Evolutionary conservation across 2,329 filamentous ascomycete species (phyloP).

Genomic region (Paecilomyces variotii): DNA sequence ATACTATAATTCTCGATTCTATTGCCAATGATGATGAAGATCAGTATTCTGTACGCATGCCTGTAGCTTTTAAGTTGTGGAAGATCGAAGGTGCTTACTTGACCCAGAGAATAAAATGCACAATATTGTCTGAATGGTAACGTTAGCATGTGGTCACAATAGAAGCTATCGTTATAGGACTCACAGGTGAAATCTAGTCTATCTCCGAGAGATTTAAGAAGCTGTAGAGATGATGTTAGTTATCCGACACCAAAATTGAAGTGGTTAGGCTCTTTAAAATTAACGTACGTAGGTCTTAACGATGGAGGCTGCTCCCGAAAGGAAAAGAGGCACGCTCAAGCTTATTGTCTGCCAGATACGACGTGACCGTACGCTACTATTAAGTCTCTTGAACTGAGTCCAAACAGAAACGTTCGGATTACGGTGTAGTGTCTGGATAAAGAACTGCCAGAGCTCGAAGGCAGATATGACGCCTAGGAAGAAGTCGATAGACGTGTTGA

Average conservation of each 20-base stretch:
- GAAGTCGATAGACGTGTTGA: slow-evolving; percentile 28
- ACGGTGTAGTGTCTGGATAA: slow-evolving; percentile 19
- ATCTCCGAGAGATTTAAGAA: slow-evolving; percentile 26
- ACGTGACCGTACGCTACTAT: slow-evolving; percentile 19
- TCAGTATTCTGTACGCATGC: not conserved
- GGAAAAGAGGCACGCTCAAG: slow-evolving; percentile 24
- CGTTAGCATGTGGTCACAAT: not conserved
- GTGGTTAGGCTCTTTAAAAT: not conserved
- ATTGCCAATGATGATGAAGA: not conserved
- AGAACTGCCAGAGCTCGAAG: slow-evolving; percentile 29
- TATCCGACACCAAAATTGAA: too few relatives aligned
- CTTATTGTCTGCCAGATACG: slow-evolving; percentile 29
- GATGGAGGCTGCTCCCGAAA: slow-evolving; percentile 28
- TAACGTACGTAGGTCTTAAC: slow-evolving; percentile 26
- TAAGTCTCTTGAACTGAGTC: slow-evolving; percentile 21
- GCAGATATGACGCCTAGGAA: slow-evolving; percentile 23
- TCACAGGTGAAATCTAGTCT: slow-evolving; percentile 25
- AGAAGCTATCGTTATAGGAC: not conserved
- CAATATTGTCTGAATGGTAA: slow-evolving; percentile 20
- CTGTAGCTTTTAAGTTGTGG: not conserved
- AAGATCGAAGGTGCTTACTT: slow-evolving; percentile 18
- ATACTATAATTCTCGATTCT: slow-evolving; percentile 33
- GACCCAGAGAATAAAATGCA: slow-evolving; percentile 28
- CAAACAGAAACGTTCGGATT: slow-evolving; percentile 18
- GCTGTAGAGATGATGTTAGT: slow-evolving; percentile 10